A percentile compares a stretch with the other conserved stretches of the same genome.
Evolutionary conservation across 306 rosid genomes (phyloP).

Genomic region (Quercus cerris): DNA sequence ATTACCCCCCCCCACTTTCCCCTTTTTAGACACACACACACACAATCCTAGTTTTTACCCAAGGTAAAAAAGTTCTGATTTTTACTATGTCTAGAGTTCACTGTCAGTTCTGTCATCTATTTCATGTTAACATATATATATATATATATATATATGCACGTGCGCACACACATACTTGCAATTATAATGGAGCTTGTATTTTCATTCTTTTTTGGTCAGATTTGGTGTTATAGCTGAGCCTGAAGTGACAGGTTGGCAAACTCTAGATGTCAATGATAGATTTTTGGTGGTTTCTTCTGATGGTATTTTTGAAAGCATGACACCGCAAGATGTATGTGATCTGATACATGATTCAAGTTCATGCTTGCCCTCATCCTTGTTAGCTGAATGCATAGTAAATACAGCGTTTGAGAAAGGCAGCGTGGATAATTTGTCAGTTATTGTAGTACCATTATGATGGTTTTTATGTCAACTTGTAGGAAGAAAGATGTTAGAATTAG

Average conservation of each 20-base stretch:
- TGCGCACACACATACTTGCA: background rate
- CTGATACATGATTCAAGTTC: background rate
- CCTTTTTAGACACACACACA: background rate
- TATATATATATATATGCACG: background rate
- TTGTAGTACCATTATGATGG: background rate
- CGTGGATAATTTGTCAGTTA: background rate
- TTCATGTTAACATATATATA: background rate
- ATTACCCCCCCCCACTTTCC: no score
- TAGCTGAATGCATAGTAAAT: background rate
- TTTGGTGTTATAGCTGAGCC: constrained; percentile 6
- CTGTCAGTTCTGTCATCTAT: background rate
- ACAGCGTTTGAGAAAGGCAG: background rate
- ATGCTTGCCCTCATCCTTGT: background rate
- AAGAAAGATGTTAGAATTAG: background rate
- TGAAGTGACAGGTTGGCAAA: background rate
- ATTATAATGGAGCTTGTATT: background rate
- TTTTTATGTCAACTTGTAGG: background rate
- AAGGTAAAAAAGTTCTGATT: background rate
- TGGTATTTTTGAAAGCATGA: constrained; percentile 11
- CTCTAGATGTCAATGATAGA: background rate
- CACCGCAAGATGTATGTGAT: background rate
- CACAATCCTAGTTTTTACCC: no score
- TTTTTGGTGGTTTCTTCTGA: constrained; percentile 3
- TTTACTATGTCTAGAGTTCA: background rate
- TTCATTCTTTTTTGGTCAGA: background rate